Conservation (phyloP, 83 land plant genomes). For the Picea abies region DNA sequence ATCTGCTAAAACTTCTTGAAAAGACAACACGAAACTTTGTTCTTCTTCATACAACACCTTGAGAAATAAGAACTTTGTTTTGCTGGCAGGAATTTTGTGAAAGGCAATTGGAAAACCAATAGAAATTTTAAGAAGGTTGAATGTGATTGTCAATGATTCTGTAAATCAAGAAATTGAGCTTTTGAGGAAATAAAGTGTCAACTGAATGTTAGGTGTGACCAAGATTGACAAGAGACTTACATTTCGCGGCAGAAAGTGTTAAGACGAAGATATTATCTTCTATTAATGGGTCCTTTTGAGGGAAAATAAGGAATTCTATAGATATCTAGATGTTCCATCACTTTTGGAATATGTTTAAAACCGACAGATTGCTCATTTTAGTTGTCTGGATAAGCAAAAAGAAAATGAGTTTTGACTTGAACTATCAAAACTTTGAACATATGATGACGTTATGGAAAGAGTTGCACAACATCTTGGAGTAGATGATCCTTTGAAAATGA, state of each 20-base stretch:
- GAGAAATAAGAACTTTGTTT: conserved; percentile 91
- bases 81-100: conserved; percentile 90
- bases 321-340: conserved; percentile 93
- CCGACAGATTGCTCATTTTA: too few relatives aligned
- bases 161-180: conserved; percentile 86
- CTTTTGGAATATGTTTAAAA: too few relatives aligned
- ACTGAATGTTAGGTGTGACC: conserved; percentile 97
- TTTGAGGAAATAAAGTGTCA: conserved; percentile 98
- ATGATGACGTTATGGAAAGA: conserved; percentile 94
- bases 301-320: conserved; percentile 58
- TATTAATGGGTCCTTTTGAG: conserved; percentile 63
- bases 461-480: conserved; percentile 85
- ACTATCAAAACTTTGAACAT: too few relatives aligned
- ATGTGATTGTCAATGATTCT: conserved; percentile 90
- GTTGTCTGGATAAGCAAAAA: too few relatives aligned
- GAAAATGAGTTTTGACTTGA: too few relatives aligned
- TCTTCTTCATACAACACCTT: too few relatives aligned
- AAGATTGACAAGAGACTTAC: conserved; percentile 72
- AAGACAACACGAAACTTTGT: too few relatives aligned
- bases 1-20: conserved; percentile 63
- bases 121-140: conserved; percentile 76
- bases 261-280: conserved; percentile 98
- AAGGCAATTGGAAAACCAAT: conserved; percentile 67
- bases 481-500: conserved; percentile 93
- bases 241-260: conserved; percentile 85